Evolutionary conservation across 2,329 filamentous ascomycete genomes (phyloP).

Genomic region (Penicillium palitans): DNA sequence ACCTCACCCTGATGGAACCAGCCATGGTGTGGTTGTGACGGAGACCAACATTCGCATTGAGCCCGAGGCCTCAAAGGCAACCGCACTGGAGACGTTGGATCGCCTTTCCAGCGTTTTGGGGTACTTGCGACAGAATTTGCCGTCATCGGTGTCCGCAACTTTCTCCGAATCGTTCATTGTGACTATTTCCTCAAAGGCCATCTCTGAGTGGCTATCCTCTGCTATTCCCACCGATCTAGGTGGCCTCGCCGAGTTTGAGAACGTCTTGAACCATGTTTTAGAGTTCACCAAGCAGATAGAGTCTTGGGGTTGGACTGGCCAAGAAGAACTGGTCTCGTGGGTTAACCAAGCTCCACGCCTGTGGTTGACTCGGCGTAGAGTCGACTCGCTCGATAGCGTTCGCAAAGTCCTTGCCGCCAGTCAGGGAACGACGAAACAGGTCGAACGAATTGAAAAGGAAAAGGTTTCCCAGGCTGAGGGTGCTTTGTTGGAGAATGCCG

Average conservation of each 20-base stretch:
- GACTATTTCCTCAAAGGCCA: conserved; percentile 65
- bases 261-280: conserved; percentile 63
- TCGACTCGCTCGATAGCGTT: conserved; percentile 73
- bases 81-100: conserved; percentile 41
- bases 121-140: conserved; percentile 55
- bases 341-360: conserved; percentile 73
- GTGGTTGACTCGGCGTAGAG: conserved; percentile 83
- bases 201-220: conserved; percentile 71
- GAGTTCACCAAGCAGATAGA: conserved; percentile 66
- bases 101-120: conserved; percentile 49
- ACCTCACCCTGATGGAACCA: conserved; percentile 26
- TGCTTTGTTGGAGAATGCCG: conserved; percentile 59
- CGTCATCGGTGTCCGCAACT: conserved; percentile 49
- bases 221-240: conserved; percentile 73
- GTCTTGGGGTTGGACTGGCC: conserved; percentile 61
- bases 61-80: conserved; percentile 26
- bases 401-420: conserved; percentile 67
- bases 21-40: conserved; percentile 29
- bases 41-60: conserved; percentile 32
- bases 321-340: conserved; percentile 71
- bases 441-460: conserved; percentile 83
- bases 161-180: conserved; percentile 72
- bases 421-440: conserved; percentile 65
- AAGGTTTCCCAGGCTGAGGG: conserved; percentile 70
- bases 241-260: conserved; percentile 70